These are phyloP conservation scores for Nannochloropsis oceanica DNA, from an alignment of 108 stramenopile species.

Conservation along the genomic window DNA sequence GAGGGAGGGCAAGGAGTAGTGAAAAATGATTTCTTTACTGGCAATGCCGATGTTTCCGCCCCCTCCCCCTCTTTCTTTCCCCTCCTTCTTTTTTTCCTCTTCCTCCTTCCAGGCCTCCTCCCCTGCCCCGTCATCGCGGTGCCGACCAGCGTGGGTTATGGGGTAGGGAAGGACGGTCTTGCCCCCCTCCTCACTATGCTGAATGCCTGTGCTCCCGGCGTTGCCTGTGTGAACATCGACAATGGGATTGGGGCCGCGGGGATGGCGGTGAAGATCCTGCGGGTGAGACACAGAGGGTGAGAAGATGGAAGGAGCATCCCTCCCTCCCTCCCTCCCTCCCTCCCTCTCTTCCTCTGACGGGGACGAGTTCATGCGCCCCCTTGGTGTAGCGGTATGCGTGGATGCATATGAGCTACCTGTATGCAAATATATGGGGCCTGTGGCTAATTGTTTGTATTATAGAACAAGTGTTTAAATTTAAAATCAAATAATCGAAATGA, in stretches of 20 bases:
- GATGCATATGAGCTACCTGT: no score
- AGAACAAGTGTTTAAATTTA: no score
- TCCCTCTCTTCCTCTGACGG: no score
- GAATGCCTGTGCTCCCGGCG: conserved; percentile 85
- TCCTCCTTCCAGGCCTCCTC: conserved; percentile 44
- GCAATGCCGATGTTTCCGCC: no score
- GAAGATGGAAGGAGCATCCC: neutral
- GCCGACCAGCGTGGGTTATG: conserved; percentile 85
- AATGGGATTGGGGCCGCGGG: conserved; percentile 93
- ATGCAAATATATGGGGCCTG: no score
- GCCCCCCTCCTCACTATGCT: conserved; percentile 86
- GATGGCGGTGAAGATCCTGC: conserved; percentile 61
- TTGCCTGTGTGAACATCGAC: conserved; percentile 86
- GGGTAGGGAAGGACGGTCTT: conserved; percentile 67
- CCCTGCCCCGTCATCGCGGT: conserved; percentile 77
- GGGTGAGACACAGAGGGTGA: neutral
- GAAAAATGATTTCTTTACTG: neutral
- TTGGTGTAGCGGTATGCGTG: no score
- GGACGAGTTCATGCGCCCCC: no score
- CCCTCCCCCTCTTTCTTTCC: neutral
- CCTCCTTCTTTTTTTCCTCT: neutral
- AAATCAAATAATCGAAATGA: no score
- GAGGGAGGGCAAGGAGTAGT: neutral
- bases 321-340: neutral
- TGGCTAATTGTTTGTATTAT: no score